Evolutionary conservation across 164 flowering plant species (phyloP).

Genomic region (Echeveria elegans): DNA sequence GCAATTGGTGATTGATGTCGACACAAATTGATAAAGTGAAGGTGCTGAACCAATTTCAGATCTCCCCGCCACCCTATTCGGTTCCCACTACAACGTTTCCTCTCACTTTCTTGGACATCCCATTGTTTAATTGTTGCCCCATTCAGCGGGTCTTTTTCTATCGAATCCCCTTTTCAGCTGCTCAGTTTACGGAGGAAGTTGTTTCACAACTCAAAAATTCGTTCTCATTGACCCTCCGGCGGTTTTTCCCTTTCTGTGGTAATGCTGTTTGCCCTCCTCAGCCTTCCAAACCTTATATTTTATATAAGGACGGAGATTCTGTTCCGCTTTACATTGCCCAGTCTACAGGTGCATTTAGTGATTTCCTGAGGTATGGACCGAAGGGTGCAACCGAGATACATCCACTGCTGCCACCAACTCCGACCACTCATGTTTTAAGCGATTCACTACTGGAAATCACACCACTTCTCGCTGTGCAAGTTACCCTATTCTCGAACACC

Average conservation of each 20-base stretch:
- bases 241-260: constrained; percentile 26
- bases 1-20: too few relatives aligned
- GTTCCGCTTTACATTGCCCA: constrained; percentile 18
- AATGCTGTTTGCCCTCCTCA: constrained; percentile 12
- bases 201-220: constrained; percentile 29
- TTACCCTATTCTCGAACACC: constrained; percentile 19
- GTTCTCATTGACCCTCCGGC: constrained; percentile 29
- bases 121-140: constrained; percentile 16
- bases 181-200: constrained; percentile 8
- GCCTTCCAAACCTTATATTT: constrained; percentile 12
- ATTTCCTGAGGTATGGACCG: background rate
- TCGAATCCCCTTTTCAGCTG: constrained; percentile 10
- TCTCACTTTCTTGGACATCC: constrained; percentile 27
- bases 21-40: background rate
- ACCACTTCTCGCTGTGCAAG: constrained; percentile 23
- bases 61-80: constrained; percentile 18
- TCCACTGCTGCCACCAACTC: constrained; percentile 12
- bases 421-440: background rate
- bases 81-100: constrained; percentile 20
- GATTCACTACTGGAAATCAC: background rate
- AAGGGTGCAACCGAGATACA: constrained; percentile 11
- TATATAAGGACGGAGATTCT: constrained; percentile 9
- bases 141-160: constrained; percentile 25
- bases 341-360: constrained; percentile 11
- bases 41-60: background rate